These are phyloP conservation scores for Penicillium italicum DNA, from an alignment of 2,329 filamentous ascomycete species.

Conservation along the genomic window DNA sequence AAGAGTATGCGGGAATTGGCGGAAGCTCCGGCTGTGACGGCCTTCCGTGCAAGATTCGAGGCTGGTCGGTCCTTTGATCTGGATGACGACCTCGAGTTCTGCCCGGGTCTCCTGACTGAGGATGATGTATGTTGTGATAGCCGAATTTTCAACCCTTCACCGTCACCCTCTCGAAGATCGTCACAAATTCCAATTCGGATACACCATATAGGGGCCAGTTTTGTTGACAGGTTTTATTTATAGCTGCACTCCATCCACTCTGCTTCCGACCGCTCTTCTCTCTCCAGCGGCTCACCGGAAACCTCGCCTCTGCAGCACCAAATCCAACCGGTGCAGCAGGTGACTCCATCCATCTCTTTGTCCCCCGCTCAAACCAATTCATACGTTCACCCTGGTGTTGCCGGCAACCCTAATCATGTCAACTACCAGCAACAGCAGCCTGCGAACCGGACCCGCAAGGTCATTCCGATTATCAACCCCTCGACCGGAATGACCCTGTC, in stretches of 20 bases:
- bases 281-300: constrained; percentile 91
- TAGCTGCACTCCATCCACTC: constrained; percentile 91
- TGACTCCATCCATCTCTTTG: constrained; percentile 70
- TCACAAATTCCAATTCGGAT: background rate
- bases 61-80: constrained; percentile 90
- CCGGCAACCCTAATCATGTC: constrained; percentile 63
- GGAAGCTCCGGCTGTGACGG: constrained; percentile 69
- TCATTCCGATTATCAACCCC: constrained; percentile 97
- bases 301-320: constrained; percentile 86
- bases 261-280: constrained; percentile 83
- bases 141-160: background rate
- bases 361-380: constrained; percentile 56
- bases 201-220: background rate
- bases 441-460: constrained; percentile 82
- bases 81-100: constrained; percentile 95
- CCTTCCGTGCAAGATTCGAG: constrained; percentile 85
- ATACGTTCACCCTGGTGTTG: constrained; percentile 63
- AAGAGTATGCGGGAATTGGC: constrained; percentile 82
- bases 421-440: constrained; percentile 96
- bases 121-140: constrained; percentile 65
- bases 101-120: constrained; percentile 85
- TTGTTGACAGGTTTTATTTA: constrained; percentile 22
- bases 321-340: constrained; percentile 66
- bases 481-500: constrained; percentile 83
- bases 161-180: constrained; percentile 1